phyloP scores from a whole-genome alignment of 257 asterid species.

The Plantago major region DNA sequence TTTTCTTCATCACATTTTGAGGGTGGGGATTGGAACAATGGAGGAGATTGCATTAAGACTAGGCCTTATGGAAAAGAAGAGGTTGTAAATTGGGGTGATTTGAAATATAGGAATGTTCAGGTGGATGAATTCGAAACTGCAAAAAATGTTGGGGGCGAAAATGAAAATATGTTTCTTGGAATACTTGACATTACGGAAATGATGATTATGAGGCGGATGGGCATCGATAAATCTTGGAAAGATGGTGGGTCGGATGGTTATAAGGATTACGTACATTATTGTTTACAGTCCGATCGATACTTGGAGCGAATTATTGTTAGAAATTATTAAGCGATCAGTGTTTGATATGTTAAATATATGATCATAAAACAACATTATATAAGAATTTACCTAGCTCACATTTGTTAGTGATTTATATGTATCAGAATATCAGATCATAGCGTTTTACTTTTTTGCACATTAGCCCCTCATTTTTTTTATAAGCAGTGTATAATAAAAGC shows the following conservation, averaged over 20 bases:
- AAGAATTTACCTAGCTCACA: too few relatives aligned
- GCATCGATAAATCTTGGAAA: slow-evolving; percentile 33
- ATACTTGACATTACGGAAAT: slow-evolving; percentile 35
- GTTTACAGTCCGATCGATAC: too few relatives aligned
- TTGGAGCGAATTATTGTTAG: too few relatives aligned
- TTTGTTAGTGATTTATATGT: too few relatives aligned
- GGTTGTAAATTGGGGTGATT: slow-evolving; percentile 7
- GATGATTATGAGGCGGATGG: slow-evolving; percentile 43
- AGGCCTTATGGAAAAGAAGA: slow-evolving; percentile 25
- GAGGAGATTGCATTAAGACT: slow-evolving; percentile 40
- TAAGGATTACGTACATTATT: too few relatives aligned
- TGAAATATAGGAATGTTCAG: slow-evolving; percentile 28
- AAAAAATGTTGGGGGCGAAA: slow-evolving; percentile 12
- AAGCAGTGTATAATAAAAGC: too few relatives aligned
- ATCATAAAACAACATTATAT: too few relatives aligned
- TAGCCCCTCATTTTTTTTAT: too few relatives aligned
- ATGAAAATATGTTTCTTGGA: slow-evolving; percentile 21
- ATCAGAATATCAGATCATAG: too few relatives aligned
- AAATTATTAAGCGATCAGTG: too few relatives aligned
- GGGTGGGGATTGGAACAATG: slow-evolving; percentile 39
- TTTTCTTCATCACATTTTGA: slow-evolving; percentile 45
- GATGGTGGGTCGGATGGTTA: slow-evolving; percentile 32
- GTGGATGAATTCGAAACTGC: slow-evolving; percentile 32
- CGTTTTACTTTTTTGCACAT: too few relatives aligned
- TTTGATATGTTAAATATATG: too few relatives aligned